Conservation (phyloP, 2,329 filamentous ascomycete genomes). For the Colletotrichum aenigma region DNA sequence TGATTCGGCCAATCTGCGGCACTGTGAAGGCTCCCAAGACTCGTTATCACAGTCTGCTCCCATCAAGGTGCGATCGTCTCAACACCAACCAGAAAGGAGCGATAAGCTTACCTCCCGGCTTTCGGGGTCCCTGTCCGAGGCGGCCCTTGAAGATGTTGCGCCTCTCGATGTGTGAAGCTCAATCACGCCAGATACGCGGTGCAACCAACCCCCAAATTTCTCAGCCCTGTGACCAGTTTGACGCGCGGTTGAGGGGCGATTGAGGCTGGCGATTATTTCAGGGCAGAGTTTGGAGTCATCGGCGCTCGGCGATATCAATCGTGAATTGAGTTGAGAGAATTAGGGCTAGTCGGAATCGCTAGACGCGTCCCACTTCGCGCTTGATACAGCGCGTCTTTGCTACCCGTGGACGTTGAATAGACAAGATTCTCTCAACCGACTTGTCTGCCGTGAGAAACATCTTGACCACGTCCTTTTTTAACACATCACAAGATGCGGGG, state of each 20-base stretch:
- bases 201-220: not conserved
- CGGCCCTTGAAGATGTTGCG: not conserved
- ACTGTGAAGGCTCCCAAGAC: not conserved
- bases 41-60: not conserved
- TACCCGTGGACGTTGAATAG: not conserved
- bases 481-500: not conserved
- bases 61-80: not conserved
- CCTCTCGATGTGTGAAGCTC: not conserved
- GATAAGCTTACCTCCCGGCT: slow-evolving; percentile 12
- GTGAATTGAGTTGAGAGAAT: not conserved
- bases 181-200: not conserved
- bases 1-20: not conserved
- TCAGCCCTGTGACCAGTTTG: too few species aligned
- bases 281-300: not conserved
- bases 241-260: not conserved
- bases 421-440: not conserved
- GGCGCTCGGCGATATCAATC: not conserved
- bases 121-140: not conserved
- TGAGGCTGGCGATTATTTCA: not conserved
- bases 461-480: not conserved
- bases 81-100: not conserved
- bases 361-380: slow-evolving; percentile 12
- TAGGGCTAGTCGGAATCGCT: not conserved
- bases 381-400: not conserved
- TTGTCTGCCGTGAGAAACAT: not conserved